Percentiles rank a stretch among this genome's conserved stretches.
phyloP scores from a whole-genome alignment of 768 basidiomycete genomes.

The Tulasnella sp. region DNA sequence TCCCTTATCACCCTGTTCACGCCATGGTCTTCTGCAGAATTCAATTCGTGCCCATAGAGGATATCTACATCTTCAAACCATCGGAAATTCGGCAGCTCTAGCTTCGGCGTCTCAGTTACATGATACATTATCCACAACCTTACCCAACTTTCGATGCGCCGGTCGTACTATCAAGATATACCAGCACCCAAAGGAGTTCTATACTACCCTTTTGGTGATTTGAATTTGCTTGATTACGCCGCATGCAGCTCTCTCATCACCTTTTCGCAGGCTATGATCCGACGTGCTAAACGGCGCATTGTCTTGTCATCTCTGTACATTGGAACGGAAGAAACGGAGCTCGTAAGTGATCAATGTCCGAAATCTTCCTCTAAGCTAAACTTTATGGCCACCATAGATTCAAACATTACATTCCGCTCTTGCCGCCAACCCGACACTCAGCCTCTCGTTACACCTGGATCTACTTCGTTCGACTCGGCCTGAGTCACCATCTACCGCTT shows the following conservation, averaged over 20 bases:
- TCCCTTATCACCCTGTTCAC: no score
- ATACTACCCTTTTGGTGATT: constrained; percentile 39
- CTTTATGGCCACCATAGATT: constrained; percentile 41
- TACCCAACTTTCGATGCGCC: constrained; percentile 40
- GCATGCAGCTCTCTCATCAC: background rate
- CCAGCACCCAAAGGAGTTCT: constrained; percentile 47
- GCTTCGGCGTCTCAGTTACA: background rate
- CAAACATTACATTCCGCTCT: constrained; percentile 53
- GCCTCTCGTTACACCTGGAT: constrained; percentile 66
- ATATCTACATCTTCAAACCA: no score
- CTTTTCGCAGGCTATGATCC: constrained; percentile 55
- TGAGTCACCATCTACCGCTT: constrained; percentile 40
- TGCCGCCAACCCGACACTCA: constrained; percentile 44
- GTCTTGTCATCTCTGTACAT: constrained; percentile 88
- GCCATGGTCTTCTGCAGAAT: no score
- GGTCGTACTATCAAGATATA: constrained; percentile 44
- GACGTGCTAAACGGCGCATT: constrained; percentile 63
- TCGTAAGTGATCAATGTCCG: constrained; percentile 42
- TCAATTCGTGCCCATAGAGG: no score
- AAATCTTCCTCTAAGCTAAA: background rate
- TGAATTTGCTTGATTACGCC: background rate
- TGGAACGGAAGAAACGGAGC: constrained; percentile 61
- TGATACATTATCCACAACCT: constrained; percentile 19
- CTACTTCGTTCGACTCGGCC: constrained; percentile 68
- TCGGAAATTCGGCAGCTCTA: background rate